phyloP scores from a whole-genome alignment of 2,329 filamentous ascomycete genomes.

The Fusarium citri region DNA sequence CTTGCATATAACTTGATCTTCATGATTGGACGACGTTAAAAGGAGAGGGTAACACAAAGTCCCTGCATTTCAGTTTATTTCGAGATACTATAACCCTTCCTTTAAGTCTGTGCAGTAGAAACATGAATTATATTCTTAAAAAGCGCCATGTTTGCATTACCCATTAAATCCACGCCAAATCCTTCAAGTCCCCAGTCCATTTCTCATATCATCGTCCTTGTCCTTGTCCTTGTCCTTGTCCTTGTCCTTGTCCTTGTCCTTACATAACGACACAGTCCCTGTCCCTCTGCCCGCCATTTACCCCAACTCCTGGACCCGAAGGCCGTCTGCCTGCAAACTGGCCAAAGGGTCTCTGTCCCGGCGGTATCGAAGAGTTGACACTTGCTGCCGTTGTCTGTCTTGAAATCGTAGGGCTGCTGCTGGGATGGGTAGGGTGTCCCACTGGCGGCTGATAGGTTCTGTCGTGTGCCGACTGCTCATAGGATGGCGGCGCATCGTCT shows the following conservation, averaged over 20 bases:
- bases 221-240: not conserved
- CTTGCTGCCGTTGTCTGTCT: slow-evolving; percentile 42
- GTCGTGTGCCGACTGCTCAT: slow-evolving; percentile 67
- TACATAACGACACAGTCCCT: slow-evolving; percentile 37
- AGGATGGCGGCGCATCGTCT: slow-evolving; percentile 67
- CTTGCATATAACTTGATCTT: not conserved
- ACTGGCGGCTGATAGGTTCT: slow-evolving; percentile 63
- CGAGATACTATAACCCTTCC: not conserved
- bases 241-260: not conserved
- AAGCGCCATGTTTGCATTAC: slow-evolving; percentile 8
- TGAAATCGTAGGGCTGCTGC: slow-evolving; percentile 48
- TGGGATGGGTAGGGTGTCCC: slow-evolving; percentile 63
- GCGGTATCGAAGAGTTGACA: slow-evolving; percentile 10
- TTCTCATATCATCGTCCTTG: slow-evolving; percentile 4
- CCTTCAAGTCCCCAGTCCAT: not conserved
- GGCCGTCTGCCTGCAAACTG: slow-evolving; percentile 41
- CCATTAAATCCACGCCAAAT: slow-evolving; percentile 3
- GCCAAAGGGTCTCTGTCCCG: slow-evolving; percentile 34
- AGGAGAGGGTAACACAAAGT: not conserved
- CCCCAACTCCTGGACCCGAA: slow-evolving; percentile 34
- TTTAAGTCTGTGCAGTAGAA: not conserved
- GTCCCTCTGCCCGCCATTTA: slow-evolving; percentile 24
- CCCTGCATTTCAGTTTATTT: not conserved
- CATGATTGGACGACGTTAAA: not conserved
- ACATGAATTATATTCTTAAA: slow-evolving; percentile 6